Evolutionary conservation across 2,329 filamentous ascomycete species (phyloP).

Genomic region (Arthrocladium fulminans): DNA sequence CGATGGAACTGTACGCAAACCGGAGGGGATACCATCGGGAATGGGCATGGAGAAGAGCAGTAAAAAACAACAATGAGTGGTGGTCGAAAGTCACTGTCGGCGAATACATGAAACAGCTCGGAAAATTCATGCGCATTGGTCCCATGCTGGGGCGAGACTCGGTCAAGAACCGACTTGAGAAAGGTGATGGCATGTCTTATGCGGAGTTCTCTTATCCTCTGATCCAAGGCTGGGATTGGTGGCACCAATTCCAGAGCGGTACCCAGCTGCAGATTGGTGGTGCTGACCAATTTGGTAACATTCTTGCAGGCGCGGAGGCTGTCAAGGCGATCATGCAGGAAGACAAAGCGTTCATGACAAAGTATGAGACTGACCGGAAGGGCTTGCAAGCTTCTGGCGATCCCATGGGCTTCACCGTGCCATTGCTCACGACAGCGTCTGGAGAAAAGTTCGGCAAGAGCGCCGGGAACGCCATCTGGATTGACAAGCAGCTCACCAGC

Average conservation of each 20-base stretch:
- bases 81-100: conserved; percentile 62
- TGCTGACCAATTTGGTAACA: conserved; percentile 94
- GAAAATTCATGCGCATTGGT: conserved; percentile 65
- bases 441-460: conserved; percentile 94
- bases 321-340: conserved; percentile 63
- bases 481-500: conserved; percentile 71
- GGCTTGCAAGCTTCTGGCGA: conserved; percentile 29
- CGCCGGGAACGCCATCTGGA: conserved; percentile 87
- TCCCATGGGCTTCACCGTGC: conserved; percentile 82
- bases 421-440: conserved; percentile 73
- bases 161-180: conserved; percentile 74
- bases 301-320: conserved; percentile 77
- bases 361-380: conserved; percentile 10
- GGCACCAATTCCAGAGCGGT: conserved; percentile 65
- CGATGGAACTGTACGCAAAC: conserved; percentile 57
- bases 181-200: conserved; percentile 85
- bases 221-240: conserved; percentile 95
- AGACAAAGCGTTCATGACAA: conserved; percentile 36
- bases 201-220: conserved; percentile 89
- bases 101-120: conserved; percentile 67
- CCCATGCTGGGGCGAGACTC: conserved; percentile 83
- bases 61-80: conserved; percentile 81
- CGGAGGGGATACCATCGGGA: conserved; percentile 57
- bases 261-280: conserved; percentile 87
- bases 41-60: conserved; percentile 56